Evolutionary conservation across 2,329 filamentous ascomycete genomes (phyloP).

Genomic region (Pseudocercospora pini-densiflorae): DNA sequence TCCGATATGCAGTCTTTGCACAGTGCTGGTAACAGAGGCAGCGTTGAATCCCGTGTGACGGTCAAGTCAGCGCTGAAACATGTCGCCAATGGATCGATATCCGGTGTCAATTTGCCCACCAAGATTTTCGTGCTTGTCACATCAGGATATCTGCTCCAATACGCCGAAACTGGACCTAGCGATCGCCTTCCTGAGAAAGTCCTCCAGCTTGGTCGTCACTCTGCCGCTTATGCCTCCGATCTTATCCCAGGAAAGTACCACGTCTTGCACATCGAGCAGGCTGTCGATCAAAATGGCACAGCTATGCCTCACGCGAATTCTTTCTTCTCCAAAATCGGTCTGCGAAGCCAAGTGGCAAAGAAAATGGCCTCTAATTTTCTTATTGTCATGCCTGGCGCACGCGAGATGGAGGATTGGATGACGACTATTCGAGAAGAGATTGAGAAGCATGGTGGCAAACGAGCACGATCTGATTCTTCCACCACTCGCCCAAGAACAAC

Average conservation of each 20-base stretch:
- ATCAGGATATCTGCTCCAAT: slow-evolving; percentile 75
- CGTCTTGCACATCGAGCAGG: slow-evolving; percentile 76
- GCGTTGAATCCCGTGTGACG: slow-evolving; percentile 23
- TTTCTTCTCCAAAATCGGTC: slow-evolving; percentile 67
- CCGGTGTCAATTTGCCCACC: slow-evolving; percentile 59
- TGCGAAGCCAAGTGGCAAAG: slow-evolving; percentile 48
- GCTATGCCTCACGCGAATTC: slow-evolving; percentile 59
- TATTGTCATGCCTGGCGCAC: slow-evolving; percentile 72
- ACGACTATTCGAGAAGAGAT: slow-evolving; percentile 70
- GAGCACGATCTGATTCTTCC: slow-evolving; percentile 57
- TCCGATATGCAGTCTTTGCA: slow-evolving; percentile 20
- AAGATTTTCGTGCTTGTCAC: slow-evolving; percentile 76
- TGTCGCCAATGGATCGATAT: slow-evolving; percentile 20
- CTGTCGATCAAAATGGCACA: slow-evolving; percentile 63
- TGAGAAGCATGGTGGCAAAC: slow-evolving; percentile 70
- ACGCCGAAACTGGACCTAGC: slow-evolving; percentile 70
- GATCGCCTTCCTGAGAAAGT: slow-evolving; percentile 76
- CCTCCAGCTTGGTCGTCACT: slow-evolving; percentile 72
- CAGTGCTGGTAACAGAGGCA: slow-evolving; percentile 15
- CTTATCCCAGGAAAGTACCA: slow-evolving; percentile 79
- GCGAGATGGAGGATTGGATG: slow-evolving; percentile 80
- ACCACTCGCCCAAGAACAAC: slow-evolving; percentile 11
- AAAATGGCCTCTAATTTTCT: slow-evolving; percentile 64
- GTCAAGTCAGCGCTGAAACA: slow-evolving; percentile 25
- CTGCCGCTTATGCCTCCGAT: slow-evolving; percentile 80